Conservation (phyloP, 2,329 filamentous ascomycete genomes). For the Fonsecaea pugnacius region DNA sequence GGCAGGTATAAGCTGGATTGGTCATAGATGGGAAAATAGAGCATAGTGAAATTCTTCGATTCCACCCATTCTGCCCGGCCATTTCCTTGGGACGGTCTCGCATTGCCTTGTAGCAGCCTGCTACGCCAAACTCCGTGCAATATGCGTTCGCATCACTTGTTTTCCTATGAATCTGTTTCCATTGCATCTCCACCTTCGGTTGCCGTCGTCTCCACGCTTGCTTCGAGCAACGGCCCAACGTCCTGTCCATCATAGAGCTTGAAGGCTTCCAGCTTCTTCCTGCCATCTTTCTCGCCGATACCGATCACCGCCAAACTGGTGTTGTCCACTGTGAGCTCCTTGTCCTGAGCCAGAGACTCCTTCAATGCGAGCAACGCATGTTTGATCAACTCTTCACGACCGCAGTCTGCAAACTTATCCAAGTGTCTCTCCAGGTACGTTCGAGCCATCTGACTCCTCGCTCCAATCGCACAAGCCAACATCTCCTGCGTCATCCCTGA, state of each 20-base stretch:
- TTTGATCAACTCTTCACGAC: conserved; percentile 82
- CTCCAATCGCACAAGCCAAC: conserved; percentile 93
- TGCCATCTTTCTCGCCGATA: conserved; percentile 52
- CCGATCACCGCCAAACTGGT: conserved; percentile 89
- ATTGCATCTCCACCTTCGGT: conserved; percentile 55
- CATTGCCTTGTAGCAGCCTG: conserved; percentile 19
- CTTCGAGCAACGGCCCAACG: conserved; percentile 83
- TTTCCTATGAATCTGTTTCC: conserved; percentile 58
- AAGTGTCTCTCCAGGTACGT: conserved; percentile 95
- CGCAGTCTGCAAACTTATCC: conserved; percentile 76
- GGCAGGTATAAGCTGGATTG: conserved; percentile 82
- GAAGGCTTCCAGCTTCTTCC: conserved; percentile 74
- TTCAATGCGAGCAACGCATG: conserved; percentile 91
- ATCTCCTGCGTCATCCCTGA: conserved; percentile 97
- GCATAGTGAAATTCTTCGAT: conserved; percentile 1
- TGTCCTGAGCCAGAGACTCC: conserved; percentile 95
- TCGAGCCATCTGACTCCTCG: conserved; percentile 93
- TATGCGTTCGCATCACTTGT: conserved; percentile 18
- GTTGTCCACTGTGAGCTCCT: conserved; percentile 96
- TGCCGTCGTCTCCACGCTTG: conserved; percentile 55
- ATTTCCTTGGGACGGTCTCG: conserved; percentile 10
- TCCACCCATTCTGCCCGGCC: conserved; percentile 22
- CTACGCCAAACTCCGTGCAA: conserved; percentile 35
- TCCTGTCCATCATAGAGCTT: conserved; percentile 89
- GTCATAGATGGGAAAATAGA: conserved; percentile 63